phyloP scores from a whole-genome alignment of 768 basidiomycete species.

The Lactarius quietus region DNA sequence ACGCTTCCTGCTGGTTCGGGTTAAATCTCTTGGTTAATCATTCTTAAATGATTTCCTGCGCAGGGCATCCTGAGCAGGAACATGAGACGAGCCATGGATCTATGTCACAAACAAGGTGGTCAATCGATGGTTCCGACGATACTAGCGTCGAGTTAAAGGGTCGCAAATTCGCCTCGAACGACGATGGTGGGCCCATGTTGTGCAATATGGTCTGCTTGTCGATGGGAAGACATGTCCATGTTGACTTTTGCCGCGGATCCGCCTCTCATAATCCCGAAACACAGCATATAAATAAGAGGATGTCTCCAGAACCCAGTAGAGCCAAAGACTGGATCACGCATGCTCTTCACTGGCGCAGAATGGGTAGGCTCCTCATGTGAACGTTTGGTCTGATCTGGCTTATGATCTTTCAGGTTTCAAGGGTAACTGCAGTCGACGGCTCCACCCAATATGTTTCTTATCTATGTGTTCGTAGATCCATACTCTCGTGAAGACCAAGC shows the following conservation, averaged over 20 bases:
- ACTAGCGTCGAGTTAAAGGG: constrained; percentile 50
- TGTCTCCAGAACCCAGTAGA: constrained; percentile 44
- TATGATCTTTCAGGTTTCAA: constrained; percentile 45
- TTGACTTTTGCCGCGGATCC: constrained; percentile 49
- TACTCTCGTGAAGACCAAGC: constrained; percentile 53
- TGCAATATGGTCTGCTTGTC: constrained; percentile 52
- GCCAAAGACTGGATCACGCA: constrained; percentile 56
- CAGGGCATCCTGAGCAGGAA: constrained; percentile 55
- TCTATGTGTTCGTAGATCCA: constrained; percentile 40
- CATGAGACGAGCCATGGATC: constrained; percentile 63
- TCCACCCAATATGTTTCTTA: not conserved
- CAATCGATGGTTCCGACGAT: constrained; percentile 51
- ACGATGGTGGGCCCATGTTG: constrained; percentile 60
- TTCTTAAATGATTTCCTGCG: not conserved
- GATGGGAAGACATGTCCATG: constrained; percentile 55
- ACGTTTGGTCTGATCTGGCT: not conserved
- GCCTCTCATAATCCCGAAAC: constrained; percentile 43
- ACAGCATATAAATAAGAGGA: constrained; percentile 41
- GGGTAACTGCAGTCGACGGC: constrained; percentile 31
- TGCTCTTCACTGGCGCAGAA: constrained; percentile 40
- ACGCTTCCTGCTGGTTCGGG: constrained; percentile 48
- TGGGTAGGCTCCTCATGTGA: constrained; percentile 41
- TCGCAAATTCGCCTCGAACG: constrained; percentile 48
- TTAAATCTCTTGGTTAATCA: not conserved
- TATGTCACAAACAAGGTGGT: constrained; percentile 56